These are phyloP conservation scores for Blyttiomyces sp. DNA, from an alignment of 371 early-diverging fungal species.

Conservation along the genomic window DNA sequence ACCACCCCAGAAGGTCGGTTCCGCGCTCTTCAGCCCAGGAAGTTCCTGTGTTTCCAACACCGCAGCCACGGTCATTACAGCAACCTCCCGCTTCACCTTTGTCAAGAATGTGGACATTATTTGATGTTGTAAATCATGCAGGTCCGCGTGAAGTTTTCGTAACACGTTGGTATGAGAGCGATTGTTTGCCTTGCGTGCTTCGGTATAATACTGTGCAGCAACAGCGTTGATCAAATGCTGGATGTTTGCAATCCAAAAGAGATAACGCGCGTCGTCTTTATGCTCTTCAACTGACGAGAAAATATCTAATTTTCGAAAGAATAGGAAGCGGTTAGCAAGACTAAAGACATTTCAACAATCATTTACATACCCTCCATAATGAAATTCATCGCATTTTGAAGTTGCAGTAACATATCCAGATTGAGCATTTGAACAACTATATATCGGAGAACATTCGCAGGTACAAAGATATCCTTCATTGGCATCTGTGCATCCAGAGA, in stretches of 20 bases:
- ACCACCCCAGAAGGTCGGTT: not conserved
- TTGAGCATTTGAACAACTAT: constrained; percentile 14
- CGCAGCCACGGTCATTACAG: constrained; percentile 10
- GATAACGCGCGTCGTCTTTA: not conserved
- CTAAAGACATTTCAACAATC: not conserved
- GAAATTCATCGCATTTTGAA: constrained; percentile 1
- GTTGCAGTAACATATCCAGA: constrained; percentile 14
- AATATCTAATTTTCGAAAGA: not conserved
- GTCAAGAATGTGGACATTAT: constrained; percentile 9
- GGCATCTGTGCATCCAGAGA: not conserved
- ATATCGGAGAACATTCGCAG: constrained; percentile 14
- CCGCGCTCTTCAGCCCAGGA: constrained; percentile 15
- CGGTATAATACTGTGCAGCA: not conserved
- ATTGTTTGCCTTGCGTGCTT: constrained; percentile 17
- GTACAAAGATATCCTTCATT: constrained; percentile 12
- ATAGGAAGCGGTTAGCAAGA: not conserved
- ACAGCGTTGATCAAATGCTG: constrained; percentile 10
- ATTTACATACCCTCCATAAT: constrained; percentile 5
- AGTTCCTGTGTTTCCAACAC: constrained; percentile 25
- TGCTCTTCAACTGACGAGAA: not conserved
- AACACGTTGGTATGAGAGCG: constrained; percentile 13
- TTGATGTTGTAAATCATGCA: not conserved
- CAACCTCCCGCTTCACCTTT: constrained; percentile 12
- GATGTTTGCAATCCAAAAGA: constrained; percentile 25
- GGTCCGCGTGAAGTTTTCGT: constrained; percentile 6